phyloP scores from a whole-genome alignment of 441 rosid genomes.

The Corymbia calophylla region DNA sequence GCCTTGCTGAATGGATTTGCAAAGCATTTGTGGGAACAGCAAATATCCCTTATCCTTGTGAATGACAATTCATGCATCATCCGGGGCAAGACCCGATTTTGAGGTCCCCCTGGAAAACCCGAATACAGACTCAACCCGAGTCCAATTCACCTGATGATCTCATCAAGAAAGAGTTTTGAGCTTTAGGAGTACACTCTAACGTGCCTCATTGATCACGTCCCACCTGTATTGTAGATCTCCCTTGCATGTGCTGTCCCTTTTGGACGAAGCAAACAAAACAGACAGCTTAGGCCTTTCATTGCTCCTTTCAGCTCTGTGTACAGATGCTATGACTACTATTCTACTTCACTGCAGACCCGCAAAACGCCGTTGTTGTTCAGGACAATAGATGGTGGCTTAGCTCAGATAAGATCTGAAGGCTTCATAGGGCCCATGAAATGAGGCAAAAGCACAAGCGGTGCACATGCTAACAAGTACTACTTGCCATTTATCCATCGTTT shows the following conservation, averaged over 20 bases:
- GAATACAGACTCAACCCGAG: background rate
- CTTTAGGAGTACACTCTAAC: background rate
- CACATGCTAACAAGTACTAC: background rate
- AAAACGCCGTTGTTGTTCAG: background rate
- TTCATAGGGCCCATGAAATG: background rate
- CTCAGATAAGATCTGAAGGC: background rate
- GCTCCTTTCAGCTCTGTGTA: background rate
- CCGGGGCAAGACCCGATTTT: background rate
- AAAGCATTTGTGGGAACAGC: background rate
- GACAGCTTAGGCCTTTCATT: background rate
- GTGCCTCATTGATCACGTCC: background rate
- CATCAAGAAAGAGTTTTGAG: background rate
- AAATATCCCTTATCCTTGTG: background rate
- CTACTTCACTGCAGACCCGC: background rate
- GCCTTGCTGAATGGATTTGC: background rate
- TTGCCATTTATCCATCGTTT: background rate
- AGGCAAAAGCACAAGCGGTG: background rate
- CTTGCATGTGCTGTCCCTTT: background rate
- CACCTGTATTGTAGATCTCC: background rate
- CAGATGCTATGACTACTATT: background rate
- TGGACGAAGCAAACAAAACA: background rate
- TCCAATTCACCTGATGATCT: background rate
- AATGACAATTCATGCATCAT: background rate
- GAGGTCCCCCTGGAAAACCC: background rate
- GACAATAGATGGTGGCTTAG: background rate